A percentile compares a stretch with the other conserved stretches of the same genome.
phyloP scores from a whole-genome alignment of 495 filamentous ascomycete genomes.

The Xylaria castorea region DNA sequence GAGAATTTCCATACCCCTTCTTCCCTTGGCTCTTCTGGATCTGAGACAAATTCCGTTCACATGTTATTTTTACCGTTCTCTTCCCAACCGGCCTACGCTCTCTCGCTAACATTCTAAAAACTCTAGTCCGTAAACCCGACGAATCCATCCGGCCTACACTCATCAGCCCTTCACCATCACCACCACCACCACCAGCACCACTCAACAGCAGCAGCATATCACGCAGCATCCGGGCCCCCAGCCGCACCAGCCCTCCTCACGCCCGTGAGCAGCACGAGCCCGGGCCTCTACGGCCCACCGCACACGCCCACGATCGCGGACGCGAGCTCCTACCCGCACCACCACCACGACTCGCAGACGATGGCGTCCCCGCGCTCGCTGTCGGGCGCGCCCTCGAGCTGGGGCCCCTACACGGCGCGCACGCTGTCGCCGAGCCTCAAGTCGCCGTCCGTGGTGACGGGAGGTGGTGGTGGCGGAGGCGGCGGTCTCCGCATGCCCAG shows the following conservation, averaged over 20 bases:
- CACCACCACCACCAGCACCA: too few species aligned
- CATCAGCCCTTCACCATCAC: slow-evolving; percentile 43
- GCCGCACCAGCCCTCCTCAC: slow-evolving; percentile 37
- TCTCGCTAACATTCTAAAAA: slow-evolving; percentile 19
- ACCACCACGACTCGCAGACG: slow-evolving; percentile 47
- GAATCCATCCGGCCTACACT: slow-evolving; percentile 36
- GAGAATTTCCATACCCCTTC: background rate
- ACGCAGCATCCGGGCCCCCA: slow-evolving; percentile 13
- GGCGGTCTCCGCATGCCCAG: slow-evolving; percentile 41
- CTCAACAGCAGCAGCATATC: slow-evolving; percentile 28
- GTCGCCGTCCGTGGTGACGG: slow-evolving; percentile 38
- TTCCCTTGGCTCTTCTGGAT: background rate
- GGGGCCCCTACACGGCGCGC: slow-evolving; percentile 46
- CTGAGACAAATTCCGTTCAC: background rate
- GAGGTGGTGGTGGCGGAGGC: too few species aligned
- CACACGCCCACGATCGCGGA: slow-evolving; percentile 50
- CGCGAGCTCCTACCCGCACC: slow-evolving; percentile 35
- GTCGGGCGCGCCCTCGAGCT: slow-evolving; percentile 43
- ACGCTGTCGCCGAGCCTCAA: slow-evolving; percentile 51
- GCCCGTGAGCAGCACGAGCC: slow-evolving; percentile 44
- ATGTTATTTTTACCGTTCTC: background rate
- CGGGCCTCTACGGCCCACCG: slow-evolving; percentile 45
- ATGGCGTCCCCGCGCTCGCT: slow-evolving; percentile 52
- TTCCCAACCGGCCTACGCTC: background rate
- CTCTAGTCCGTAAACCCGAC: slow-evolving; percentile 39